Percentiles rank a stretch among this genome's conserved stretches.
phyloP scores from a whole-genome alignment of 768 basidiomycete species.

The Tulasnella sp. region DNA sequence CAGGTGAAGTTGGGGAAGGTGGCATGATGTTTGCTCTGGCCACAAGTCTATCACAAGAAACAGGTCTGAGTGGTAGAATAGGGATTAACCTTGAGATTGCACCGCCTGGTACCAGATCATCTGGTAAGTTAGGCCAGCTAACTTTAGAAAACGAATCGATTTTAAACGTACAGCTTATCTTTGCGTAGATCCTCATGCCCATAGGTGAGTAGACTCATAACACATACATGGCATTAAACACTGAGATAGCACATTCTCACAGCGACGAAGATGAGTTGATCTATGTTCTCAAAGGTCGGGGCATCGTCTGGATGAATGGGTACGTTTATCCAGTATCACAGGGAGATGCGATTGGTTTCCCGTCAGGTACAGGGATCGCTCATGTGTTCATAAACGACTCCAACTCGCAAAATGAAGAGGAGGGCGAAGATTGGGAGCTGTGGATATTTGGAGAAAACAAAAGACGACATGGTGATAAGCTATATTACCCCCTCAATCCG shows the following conservation, averaged over 20 bases:
- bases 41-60: constrained; percentile 19
- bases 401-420: constrained; percentile 13
- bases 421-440: constrained; percentile 18
- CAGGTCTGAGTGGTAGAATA: constrained; percentile 16
- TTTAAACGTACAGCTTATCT: not conserved
- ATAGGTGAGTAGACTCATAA: not conserved
- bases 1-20: constrained; percentile 15
- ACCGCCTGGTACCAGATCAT: constrained; percentile 19
- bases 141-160: not conserved
- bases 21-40: constrained; percentile 18
- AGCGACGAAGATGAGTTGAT: constrained; percentile 19
- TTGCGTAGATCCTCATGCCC: constrained; percentile 11
- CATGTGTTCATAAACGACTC: constrained; percentile 21
- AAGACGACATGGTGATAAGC: constrained; percentile 14
- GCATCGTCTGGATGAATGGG: constrained; percentile 20
- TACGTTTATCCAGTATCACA: constrained; percentile 13
- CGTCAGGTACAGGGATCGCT: constrained; percentile 19
- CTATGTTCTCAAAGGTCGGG: constrained; percentile 17
- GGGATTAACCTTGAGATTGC: constrained; percentile 18
- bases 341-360: constrained; percentile 19
- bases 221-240: not conserved
- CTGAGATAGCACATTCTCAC: constrained; percentile 14
- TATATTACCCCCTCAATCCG: constrained; percentile 17
- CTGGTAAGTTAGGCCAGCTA: constrained; percentile 12
- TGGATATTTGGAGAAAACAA: constrained; percentile 20